Percentiles rank a stretch among this genome's conserved stretches.
These are phyloP conservation scores for Kurtzmaniella quercitrusa DNA, from an alignment of 1,139 yeast genomes.

Conservation along the genomic window DNA sequence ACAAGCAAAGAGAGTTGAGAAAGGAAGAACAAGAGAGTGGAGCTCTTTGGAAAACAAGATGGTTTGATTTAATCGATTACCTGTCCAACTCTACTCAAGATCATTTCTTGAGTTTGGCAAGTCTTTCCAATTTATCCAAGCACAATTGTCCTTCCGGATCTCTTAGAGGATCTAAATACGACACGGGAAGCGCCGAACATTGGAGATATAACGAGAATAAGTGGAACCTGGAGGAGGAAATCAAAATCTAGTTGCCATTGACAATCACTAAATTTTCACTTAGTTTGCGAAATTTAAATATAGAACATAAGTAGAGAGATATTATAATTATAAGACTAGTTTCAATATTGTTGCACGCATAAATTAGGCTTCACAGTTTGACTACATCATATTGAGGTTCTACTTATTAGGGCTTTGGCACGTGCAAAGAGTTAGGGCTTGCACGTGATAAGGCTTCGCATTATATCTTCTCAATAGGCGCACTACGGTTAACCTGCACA, in stretches of 20 bases:
- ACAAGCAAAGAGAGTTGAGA: slow-evolving; percentile 76
- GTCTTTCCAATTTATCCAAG: slow-evolving; percentile 53
- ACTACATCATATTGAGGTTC: too few relatives aligned
- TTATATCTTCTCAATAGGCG: neutral
- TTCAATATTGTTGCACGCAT: too few relatives aligned
- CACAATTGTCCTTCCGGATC: slow-evolving; percentile 70
- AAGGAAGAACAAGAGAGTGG: slow-evolving; percentile 65
- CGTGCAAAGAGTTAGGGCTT: slow-evolving; percentile 4
- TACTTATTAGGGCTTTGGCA: slow-evolving; percentile 3
- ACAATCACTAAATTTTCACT: too few relatives aligned
- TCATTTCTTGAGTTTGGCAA: slow-evolving; percentile 48
- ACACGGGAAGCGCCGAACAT: slow-evolving; percentile 49
- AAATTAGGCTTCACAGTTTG: too few relatives aligned
- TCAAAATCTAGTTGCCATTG: slow-evolving; percentile 25
- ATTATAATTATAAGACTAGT: too few relatives aligned
- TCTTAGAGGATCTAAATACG: slow-evolving; percentile 46
- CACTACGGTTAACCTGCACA: neutral
- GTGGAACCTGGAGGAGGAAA: slow-evolving; percentile 60
- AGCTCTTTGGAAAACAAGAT: slow-evolving; percentile 65
- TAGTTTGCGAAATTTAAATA: neutral
- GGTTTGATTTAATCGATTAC: slow-evolving; percentile 65
- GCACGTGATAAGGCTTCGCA: slow-evolving; percentile 3
- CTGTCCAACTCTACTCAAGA: slow-evolving; percentile 27
- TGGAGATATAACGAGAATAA: slow-evolving; percentile 62
- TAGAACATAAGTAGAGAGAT: neutral